Conservation (phyloP, 2,329 filamentous ascomycete species). For the Clonostachys solani region DNA sequence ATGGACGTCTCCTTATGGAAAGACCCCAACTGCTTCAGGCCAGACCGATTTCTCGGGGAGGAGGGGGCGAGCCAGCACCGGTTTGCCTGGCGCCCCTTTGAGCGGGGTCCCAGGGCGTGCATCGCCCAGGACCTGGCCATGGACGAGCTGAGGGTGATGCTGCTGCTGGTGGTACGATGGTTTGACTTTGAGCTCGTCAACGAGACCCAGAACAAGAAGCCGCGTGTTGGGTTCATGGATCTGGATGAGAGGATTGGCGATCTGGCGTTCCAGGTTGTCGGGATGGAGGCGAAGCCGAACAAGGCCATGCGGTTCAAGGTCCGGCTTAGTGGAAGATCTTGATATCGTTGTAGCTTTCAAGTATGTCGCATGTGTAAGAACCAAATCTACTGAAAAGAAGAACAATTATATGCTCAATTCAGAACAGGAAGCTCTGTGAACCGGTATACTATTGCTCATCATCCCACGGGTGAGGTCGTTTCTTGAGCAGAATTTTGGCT, state of each 20-base stretch:
- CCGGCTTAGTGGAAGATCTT: neutral
- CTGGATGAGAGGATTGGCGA: slow-evolving; percentile 15
- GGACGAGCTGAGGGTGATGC: slow-evolving; percentile 21
- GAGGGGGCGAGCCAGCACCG: neutral
- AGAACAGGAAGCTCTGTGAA: too few relatives aligned
- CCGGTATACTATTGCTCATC: too few relatives aligned
- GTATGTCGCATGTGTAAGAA: too few relatives aligned
- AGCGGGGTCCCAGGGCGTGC: slow-evolving; percentile 27
- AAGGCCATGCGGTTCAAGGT: neutral
- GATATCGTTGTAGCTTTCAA: too few relatives aligned
- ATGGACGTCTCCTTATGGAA: slow-evolving; percentile 26
- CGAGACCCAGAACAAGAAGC: slow-evolving; percentile 7
- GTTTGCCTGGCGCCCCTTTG: slow-evolving; percentile 21
- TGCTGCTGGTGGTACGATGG: slow-evolving; percentile 11
- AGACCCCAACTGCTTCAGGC: slow-evolving; percentile 28
- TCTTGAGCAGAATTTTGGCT: too few relatives aligned
- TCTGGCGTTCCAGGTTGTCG: slow-evolving; percentile 11
- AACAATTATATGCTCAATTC: too few relatives aligned
- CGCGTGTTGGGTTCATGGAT: slow-evolving; percentile 12
- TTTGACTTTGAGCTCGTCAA: slow-evolving; percentile 16
- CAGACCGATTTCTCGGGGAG: slow-evolving; percentile 32
- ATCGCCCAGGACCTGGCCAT: slow-evolving; percentile 28
- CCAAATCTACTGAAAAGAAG: too few relatives aligned
- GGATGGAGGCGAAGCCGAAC: slow-evolving; percentile 10
- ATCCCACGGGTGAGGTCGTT: too few relatives aligned